A percentile compares a stretch with the other conserved stretches of the same genome.
phyloP scores from a whole-genome alignment of 2,329 filamentous ascomycete genomes.

The Colletotrichum theobromicola region DNA sequence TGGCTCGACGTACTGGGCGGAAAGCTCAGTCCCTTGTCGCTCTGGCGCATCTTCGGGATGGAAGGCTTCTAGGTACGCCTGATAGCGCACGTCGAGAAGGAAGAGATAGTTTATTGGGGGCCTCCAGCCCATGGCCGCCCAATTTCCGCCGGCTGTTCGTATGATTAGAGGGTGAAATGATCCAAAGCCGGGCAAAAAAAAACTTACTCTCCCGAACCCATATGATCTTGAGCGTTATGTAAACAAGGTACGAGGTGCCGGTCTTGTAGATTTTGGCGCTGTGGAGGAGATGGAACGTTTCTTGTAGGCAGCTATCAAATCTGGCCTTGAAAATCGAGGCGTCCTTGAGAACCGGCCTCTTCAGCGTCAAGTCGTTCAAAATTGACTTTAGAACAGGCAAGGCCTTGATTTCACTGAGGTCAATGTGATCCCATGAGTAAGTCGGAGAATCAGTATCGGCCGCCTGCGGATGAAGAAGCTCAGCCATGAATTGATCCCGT shows the following conservation, averaged over 20 bases:
- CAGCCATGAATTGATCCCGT: background rate
- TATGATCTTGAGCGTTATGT: background rate
- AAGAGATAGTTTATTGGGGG: background rate
- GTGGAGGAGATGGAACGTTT: background rate
- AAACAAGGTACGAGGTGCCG: background rate
- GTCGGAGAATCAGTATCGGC: background rate
- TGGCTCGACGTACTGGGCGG: background rate
- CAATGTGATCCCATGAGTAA: background rate
- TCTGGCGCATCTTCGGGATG: background rate
- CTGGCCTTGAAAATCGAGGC: background rate
- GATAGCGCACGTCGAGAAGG: background rate
- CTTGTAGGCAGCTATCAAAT: background rate
- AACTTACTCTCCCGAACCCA: background rate
- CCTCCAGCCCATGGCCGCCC: background rate
- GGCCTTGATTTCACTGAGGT: background rate
- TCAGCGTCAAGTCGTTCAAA: background rate
- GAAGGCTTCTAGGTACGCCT: background rate
- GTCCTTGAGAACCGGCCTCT: background rate
- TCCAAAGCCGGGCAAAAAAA: background rate
- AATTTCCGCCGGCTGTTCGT: background rate
- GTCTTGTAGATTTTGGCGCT: background rate
- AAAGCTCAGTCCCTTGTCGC: background rate
- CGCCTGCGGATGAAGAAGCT: background rate
- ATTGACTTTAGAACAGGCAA: background rate
- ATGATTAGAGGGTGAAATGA: background rate